Conservation (phyloP, 2,329 filamentous ascomycete genomes). For the Thermothelomyces thermophilus region DNA sequence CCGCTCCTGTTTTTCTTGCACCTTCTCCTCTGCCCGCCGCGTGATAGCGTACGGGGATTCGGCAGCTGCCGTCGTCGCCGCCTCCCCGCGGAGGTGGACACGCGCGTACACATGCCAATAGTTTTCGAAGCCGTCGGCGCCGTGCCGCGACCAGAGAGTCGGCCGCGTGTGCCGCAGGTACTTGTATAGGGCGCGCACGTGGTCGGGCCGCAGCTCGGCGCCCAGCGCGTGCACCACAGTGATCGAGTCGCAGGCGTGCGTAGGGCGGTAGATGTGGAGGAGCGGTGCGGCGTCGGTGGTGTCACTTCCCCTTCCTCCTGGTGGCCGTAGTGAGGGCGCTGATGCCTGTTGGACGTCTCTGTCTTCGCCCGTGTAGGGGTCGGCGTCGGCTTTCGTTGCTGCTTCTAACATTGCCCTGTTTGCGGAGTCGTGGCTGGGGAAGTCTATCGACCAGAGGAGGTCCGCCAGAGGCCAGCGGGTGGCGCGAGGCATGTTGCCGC, state of each 20-base stretch:
- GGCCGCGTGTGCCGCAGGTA: slow-evolving; percentile 4
- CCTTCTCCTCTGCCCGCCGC: not conserved
- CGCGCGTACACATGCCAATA: slow-evolving; percentile 1
- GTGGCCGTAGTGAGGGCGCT: too few species aligned
- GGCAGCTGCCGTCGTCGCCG: too few species aligned
- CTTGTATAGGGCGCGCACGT: not conserved
- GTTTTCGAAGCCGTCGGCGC: not conserved
- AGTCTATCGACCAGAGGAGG: not conserved
- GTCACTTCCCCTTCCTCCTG: too few species aligned
- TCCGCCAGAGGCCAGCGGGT: not conserved
- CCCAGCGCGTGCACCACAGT: not conserved
- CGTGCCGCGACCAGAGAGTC: not conserved
- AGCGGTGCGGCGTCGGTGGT: not conserved
- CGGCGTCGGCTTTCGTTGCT: too few species aligned
- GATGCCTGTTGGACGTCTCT: too few species aligned
- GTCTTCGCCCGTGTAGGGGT: not conserved
- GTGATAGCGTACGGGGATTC: not conserved
- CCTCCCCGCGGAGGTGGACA: not conserved
- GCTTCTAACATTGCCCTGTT: too few species aligned
- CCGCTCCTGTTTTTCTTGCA: too few species aligned
- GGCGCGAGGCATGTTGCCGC: not conserved
- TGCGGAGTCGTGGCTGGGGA: too few species aligned
- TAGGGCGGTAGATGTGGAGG: not conserved
- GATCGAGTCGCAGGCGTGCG: not conserved
- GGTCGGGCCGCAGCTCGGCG: not conserved